Conservation (phyloP, 2,329 filamentous ascomycete genomes). For the Dendryphion nanum region DNA sequence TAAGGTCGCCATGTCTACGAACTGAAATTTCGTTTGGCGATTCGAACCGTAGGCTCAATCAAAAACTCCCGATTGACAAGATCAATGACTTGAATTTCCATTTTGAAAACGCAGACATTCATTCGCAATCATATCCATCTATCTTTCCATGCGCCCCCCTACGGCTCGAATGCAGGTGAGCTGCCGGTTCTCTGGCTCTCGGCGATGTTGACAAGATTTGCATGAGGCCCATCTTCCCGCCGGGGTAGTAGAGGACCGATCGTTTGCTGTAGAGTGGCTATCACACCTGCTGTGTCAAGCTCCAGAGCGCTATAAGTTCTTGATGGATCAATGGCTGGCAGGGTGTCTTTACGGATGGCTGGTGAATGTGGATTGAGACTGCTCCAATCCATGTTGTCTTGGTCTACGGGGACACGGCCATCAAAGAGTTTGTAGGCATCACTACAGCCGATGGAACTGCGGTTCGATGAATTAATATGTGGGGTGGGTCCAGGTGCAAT, state of each 20-base stretch:
- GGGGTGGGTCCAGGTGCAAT: conserved; percentile 15
- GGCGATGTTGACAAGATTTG: conserved; percentile 26
- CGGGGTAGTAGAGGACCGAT: conserved; percentile 27
- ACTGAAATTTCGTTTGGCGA: too few relatives aligned
- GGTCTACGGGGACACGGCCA: conserved; percentile 30
- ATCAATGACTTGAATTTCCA: too few relatives aligned
- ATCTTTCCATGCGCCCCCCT: too few relatives aligned
- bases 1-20: too few relatives aligned
- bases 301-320: conserved; percentile 37
- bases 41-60: too few relatives aligned
- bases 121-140: too few relatives aligned
- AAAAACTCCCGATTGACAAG: too few relatives aligned
- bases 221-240: conserved; percentile 28
- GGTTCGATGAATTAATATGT: conserved; percentile 12
- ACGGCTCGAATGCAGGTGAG: too few relatives aligned
- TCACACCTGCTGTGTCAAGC: conserved; percentile 36
- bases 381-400: conserved; percentile 30
- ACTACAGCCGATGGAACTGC: conserved; percentile 28
- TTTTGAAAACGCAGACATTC: too few relatives aligned
- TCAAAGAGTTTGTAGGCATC: conserved; percentile 36
- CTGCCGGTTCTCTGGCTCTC: conserved; percentile 22
- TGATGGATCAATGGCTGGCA: conserved; percentile 20
- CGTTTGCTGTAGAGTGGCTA: conserved; percentile 35
- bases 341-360: conserved; percentile 11
- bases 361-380: conserved; percentile 26